A percentile compares a stretch with the other conserved stretches of the same genome.
These are phyloP conservation scores for Trichosanthes cucumerina DNA, from an alignment of 306 rosid genomes.

Conservation along the genomic window DNA sequence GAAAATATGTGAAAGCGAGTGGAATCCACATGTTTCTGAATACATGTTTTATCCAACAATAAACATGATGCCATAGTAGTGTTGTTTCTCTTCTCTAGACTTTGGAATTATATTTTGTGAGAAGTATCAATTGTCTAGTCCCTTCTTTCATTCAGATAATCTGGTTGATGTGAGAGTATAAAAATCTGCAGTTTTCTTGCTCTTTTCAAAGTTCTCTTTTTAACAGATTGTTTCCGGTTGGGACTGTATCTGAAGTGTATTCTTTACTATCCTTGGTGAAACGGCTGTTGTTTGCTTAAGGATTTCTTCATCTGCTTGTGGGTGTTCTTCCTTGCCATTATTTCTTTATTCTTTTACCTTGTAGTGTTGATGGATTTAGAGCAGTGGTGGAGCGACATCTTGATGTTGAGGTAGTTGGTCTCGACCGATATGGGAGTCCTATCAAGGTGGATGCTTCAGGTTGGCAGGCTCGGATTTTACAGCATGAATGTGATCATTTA, in stretches of 20 bases:
- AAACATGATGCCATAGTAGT: background rate
- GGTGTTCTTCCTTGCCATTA: background rate
- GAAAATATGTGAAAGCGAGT: background rate
- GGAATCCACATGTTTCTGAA: background rate
- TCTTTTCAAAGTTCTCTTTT: background rate
- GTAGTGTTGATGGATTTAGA: conserved; percentile 79
- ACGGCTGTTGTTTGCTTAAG: background rate
- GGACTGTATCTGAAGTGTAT: background rate
- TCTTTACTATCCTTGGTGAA: background rate
- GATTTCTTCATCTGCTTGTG: background rate
- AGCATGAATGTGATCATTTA: conserved; percentile 90
- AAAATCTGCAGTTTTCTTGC: background rate
- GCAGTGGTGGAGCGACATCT: conserved; percentile 74
- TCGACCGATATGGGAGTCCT: conserved; percentile 63
- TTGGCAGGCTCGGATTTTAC: conserved; percentile 91
- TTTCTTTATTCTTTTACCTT: conserved; percentile 10
- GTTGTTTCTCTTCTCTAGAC: background rate
- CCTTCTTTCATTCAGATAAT: background rate
- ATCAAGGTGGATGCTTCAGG: conserved; percentile 63
- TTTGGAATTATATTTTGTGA: background rate
- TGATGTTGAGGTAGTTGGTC: conserved; percentile 73
- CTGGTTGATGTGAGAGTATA: background rate
- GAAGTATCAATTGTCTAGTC: background rate
- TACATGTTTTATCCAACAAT: background rate
- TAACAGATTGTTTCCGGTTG: background rate